Evolutionary conservation across 441 rosid species (phyloP).

Genomic region (Populus hybrid): DNA sequence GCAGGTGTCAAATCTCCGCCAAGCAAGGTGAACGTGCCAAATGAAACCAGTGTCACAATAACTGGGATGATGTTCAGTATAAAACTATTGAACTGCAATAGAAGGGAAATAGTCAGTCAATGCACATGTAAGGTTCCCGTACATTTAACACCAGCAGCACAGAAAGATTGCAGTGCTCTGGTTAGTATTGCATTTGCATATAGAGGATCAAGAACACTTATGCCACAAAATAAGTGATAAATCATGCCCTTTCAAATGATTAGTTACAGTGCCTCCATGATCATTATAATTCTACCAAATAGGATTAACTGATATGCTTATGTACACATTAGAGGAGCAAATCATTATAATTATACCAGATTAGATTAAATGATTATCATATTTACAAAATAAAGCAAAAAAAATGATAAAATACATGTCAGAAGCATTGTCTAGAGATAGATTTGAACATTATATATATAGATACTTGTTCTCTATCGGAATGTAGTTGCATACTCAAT

Average conservation of each 20-base stretch:
- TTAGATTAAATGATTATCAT: neutral
- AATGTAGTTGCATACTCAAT: neutral
- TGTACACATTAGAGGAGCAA: neutral
- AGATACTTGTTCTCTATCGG: neutral
- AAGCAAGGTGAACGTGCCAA: constrained; percentile 84
- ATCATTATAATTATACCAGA: neutral
- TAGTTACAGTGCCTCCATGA: neutral
- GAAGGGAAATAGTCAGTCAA: constrained; percentile 23
- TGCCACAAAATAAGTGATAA: neutral
- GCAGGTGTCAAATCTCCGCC: constrained; percentile 97
- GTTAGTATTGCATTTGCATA: neutral
- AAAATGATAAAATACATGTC: neutral
- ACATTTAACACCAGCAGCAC: neutral
- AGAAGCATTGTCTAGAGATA: neutral
- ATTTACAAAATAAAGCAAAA: neutral
- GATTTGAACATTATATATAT: neutral
- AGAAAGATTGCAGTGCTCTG: neutral
- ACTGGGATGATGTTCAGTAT: constrained; percentile 86
- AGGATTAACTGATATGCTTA: neutral
- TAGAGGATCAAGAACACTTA: neutral
- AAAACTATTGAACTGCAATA: constrained; percentile 84
- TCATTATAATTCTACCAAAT: neutral
- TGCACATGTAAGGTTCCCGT: neutral
- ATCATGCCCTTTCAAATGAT: neutral
- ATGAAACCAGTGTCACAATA: constrained; percentile 84